phyloP scores from a whole-genome alignment of 2,329 filamentous ascomycete genomes.

The Colletotrichum shisoi region DNA sequence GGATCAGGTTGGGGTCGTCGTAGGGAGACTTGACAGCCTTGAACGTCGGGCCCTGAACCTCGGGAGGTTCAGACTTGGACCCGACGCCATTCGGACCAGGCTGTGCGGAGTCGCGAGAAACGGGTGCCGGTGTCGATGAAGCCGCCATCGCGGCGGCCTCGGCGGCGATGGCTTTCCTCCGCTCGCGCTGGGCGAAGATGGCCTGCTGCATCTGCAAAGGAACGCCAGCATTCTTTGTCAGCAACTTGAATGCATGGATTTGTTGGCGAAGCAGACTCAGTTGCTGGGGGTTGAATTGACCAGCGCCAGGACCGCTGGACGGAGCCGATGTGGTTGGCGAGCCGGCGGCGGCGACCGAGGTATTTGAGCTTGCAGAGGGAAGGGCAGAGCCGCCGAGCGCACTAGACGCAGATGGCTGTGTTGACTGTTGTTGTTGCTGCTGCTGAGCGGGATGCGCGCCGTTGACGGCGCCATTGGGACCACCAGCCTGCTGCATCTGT shows the following conservation, averaged over 20 bases:
- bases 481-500: conserved; percentile 59
- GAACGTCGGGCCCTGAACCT: conserved; percentile 61
- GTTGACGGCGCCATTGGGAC: conserved; percentile 63
- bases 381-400: conserved; percentile 53
- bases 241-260: conserved; percentile 87
- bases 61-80: conserved; percentile 49
- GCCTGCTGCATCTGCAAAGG: conserved; percentile 81
- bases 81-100: conserved; percentile 50
- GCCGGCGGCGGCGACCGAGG: conserved; percentile 42
- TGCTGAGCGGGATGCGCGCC: conserved; percentile 56
- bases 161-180: conserved; percentile 65
- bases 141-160: conserved; percentile 56
- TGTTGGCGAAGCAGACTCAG: conserved; percentile 80
- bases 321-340: conserved; percentile 47
- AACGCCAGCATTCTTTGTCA: conserved; percentile 86
- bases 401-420: conserved; percentile 48
- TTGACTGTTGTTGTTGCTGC: conserved; percentile 48
- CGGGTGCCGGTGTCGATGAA: conserved; percentile 43
- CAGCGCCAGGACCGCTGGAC: conserved; percentile 33
- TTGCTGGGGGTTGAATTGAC: conserved; percentile 80
- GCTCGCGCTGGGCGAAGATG: conserved; percentile 78
- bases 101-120: conserved; percentile 42
- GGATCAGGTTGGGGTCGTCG: conserved; percentile 58
- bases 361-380: conserved; percentile 42
- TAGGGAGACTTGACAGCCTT: conserved; percentile 81